Conservation (phyloP, 202 grass and related monocot species). For the Musa balbisiana region DNA sequence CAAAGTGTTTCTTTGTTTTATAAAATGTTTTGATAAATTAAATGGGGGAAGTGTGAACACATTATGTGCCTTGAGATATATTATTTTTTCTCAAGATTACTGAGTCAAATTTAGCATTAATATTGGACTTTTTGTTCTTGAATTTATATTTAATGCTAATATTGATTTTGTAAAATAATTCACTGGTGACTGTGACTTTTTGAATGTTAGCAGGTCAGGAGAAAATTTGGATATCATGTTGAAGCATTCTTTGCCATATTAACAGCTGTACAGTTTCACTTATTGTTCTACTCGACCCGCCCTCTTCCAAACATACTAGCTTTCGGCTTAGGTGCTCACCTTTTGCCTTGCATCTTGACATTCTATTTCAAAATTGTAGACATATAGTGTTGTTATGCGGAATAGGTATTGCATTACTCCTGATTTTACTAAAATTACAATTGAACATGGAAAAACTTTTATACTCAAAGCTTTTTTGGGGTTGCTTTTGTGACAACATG, state of each 20-base stretch:
- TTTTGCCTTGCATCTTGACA: not conserved
- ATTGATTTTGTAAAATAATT: not conserved
- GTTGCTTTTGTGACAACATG: not conserved
- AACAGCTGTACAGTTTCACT: conserved; percentile 78
- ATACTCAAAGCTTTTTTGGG: not conserved
- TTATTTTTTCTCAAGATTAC: too few species aligned
- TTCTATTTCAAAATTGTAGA: not conserved
- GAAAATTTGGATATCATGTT: conserved; percentile 61
- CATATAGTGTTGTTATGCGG: not conserved
- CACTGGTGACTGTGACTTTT: not conserved
- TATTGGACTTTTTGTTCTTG: too few species aligned
- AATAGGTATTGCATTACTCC: not conserved
- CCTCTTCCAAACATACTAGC: conserved; percentile 94
- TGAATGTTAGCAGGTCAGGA: conserved; percentile 57
- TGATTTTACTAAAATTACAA: not conserved
- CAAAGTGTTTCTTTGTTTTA: too few species aligned
- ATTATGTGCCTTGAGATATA: too few species aligned
- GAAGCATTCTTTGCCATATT: conserved; percentile 74
- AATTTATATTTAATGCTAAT: not conserved
- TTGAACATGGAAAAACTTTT: not conserved
- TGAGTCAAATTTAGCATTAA: too few species aligned
- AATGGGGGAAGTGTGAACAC: too few species aligned
- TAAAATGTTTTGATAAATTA: too few species aligned
- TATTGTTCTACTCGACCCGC: conserved; percentile 80
- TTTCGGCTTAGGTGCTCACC: conserved; percentile 72